Base-by-base conservation (phyloP, 306 rosid genomes). In the Malus sylvestris region DNA sequence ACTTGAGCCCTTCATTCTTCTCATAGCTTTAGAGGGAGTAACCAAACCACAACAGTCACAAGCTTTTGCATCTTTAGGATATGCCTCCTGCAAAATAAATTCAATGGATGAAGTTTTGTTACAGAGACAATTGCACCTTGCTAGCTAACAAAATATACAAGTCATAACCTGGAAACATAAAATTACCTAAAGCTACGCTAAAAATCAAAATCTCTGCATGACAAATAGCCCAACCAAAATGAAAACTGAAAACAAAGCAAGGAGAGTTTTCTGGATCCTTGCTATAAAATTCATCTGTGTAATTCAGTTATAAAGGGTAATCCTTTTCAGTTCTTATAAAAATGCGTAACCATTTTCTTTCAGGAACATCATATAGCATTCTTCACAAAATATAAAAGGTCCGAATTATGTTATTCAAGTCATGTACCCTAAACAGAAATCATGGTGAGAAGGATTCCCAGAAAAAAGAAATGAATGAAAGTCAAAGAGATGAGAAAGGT, bases 41-140 rank as follows among this genome's bases (percentile, higher is more conserved):
- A 82, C 61, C 79, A 88, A 76, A 77, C 89, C 89, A 85, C 98
- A 95, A 73, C 97, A 91, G 70, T 88, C 91, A 76, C 99, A 95
- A 64, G 76, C 88, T 80, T 78, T 82, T 66, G 88, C 51, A 69
- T 84, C 87, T 74, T 78, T 83, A 46, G 40, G 51, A 62, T 19
- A 60, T 27, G 62, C 75, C 45, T 83, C 91, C 99, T 95, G 97
- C 85, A 81, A n/a, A 76, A 76, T 70, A 67, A 72, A 77, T 67
- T 62, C 74, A 82, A 29, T 29, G 27, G 63, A 77, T 84, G 77
- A 86, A 68, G 46, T 44, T 69, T 63, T 42, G 66, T 76, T 70
- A 53, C 51, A 51, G 65, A 73, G 27, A 61, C 66, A 81, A 51
- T 16, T 46, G 12, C 3, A 57, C 35, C 58, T 6, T 71, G 15